Evolutionary conservation across 148 eudicot genomes (phyloP).

Genomic region (Dianthus caryophyllus): DNA sequence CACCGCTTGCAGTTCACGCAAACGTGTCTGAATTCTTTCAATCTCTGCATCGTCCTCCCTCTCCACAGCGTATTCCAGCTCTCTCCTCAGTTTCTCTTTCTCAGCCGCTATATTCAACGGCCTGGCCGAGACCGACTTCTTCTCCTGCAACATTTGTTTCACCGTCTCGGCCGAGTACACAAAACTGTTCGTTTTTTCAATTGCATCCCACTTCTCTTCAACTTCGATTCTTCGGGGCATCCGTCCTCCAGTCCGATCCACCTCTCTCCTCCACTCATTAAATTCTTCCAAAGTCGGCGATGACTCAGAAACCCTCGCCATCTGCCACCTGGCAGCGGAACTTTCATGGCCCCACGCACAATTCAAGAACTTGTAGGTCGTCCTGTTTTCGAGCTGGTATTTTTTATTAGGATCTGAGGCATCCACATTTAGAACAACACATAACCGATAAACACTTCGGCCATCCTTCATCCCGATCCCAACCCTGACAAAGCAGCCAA

Average conservation of each 20-base stretch:
- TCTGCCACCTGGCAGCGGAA: conserved; percentile 98
- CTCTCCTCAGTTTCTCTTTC: conserved; percentile 70
- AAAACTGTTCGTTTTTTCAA: conserved; percentile 56
- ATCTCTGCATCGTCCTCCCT: conserved; percentile 54
- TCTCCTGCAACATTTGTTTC: conserved; percentile 86
- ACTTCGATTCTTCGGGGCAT: conserved; percentile 64
- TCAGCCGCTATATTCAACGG: conserved; percentile 88
- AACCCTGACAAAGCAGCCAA: conserved; percentile 93
- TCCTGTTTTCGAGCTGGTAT: conserved; percentile 77
- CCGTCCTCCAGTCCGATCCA: conserved; percentile 64
- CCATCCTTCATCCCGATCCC: conserved; percentile 76
- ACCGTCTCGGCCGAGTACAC: conserved; percentile 87
- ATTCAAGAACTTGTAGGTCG: conserved; percentile 66
- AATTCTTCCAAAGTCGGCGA: conserved; percentile 68
- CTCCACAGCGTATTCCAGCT: conserved; percentile 53
- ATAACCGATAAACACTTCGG: conserved; percentile 64
- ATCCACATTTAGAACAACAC: conserved; percentile 67
- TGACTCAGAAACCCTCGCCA: conserved; percentile 87
- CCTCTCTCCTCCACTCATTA: conserved; percentile 75
- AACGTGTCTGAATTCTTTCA: conserved; percentile 53
- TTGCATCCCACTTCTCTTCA: conserved; percentile 62
- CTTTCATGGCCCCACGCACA: conserved; percentile 84
- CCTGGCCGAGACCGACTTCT: conserved; percentile 70
- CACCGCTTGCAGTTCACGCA: conserved; percentile 62
- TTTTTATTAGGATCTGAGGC: conserved; percentile 60